Evolutionary conservation across 345 rosid species (phyloP).

Genomic region (Eucalyptus pauciflora): DNA sequence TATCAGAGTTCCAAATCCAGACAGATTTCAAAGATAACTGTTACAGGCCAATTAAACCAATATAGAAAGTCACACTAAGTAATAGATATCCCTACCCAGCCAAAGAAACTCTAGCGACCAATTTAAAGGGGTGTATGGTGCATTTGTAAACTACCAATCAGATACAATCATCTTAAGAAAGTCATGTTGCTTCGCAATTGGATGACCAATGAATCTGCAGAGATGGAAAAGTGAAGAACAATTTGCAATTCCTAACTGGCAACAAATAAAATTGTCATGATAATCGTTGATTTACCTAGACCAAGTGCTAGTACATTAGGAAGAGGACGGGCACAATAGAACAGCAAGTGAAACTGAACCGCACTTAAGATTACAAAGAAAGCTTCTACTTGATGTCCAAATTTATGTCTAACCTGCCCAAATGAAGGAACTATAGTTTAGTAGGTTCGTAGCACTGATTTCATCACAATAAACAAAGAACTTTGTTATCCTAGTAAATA

Average conservation of each 20-base stretch:
- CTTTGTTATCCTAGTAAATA: not conserved
- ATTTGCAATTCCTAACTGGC: not conserved
- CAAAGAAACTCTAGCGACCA: not conserved
- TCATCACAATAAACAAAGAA: not conserved
- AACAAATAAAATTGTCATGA: not conserved
- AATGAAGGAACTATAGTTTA: not conserved
- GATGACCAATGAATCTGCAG: not conserved
- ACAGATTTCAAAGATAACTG: not conserved
- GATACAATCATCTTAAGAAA: not conserved
- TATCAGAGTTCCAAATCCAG: not conserved
- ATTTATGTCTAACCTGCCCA: conserved; percentile 58
- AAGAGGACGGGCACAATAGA: conserved; percentile 89
- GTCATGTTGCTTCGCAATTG: not conserved
- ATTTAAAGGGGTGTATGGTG: not conserved
- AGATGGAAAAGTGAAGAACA: not conserved
- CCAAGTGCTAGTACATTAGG: conserved; percentile 84
- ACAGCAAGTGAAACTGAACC: conserved; percentile 86
- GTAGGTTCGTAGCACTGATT: not conserved
- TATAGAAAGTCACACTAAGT: not conserved
- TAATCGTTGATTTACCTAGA: conserved; percentile 47
- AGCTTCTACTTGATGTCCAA: conserved; percentile 90
- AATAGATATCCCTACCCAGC: not conserved
- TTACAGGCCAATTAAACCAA: not conserved
- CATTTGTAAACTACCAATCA: not conserved
- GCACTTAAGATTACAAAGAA: conserved; percentile 78